Evolutionary conservation across 2,329 filamentous ascomycete genomes (phyloP).

Genomic region (Monosporascus sp.): DNA sequence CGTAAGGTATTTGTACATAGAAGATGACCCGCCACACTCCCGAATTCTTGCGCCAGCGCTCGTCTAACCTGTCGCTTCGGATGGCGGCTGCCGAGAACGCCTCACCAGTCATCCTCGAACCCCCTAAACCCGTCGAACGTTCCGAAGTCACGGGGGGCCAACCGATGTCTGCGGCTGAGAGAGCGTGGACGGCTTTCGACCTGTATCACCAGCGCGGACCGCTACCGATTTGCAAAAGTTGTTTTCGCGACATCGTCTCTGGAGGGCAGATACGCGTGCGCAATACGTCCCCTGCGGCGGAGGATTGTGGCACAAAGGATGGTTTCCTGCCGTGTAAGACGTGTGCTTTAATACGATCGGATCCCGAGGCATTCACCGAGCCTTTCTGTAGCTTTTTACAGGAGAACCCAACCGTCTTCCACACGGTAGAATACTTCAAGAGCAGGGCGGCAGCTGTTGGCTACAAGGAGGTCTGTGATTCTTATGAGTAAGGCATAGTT

Average conservation of each 20-base stretch:
- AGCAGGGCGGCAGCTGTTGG: conserved; percentile 65
- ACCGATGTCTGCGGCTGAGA: conserved; percentile 17
- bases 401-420: conserved; percentile 88
- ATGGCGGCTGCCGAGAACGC: conserved; percentile 30
- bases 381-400: conserved; percentile 85
- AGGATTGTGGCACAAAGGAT: conserved; percentile 19
- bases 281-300: conserved; percentile 6
- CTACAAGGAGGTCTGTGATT: conserved; percentile 60
- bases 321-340: conserved; percentile 11
- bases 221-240: conserved; percentile 19
- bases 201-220: conserved; percentile 6
- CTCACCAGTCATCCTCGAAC: conserved; percentile 12
- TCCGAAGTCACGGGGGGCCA: conserved; percentile 17
- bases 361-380: conserved; percentile 65
- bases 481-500: background rate
- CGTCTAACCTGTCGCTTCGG: conserved; percentile 40
- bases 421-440: conserved; percentile 76
- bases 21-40: conserved; percentile 42
- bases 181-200: conserved; percentile 21
- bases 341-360: conserved; percentile 18
- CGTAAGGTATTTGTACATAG: background rate
- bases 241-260: conserved; percentile 13
- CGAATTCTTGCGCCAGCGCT: conserved; percentile 37
- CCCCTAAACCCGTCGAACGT: conserved; percentile 25
- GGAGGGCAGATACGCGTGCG: background rate